These are phyloP conservation scores for Vitis rotundifolia DNA, from an alignment of 164 flowering plant species.

Conservation along the genomic window DNA sequence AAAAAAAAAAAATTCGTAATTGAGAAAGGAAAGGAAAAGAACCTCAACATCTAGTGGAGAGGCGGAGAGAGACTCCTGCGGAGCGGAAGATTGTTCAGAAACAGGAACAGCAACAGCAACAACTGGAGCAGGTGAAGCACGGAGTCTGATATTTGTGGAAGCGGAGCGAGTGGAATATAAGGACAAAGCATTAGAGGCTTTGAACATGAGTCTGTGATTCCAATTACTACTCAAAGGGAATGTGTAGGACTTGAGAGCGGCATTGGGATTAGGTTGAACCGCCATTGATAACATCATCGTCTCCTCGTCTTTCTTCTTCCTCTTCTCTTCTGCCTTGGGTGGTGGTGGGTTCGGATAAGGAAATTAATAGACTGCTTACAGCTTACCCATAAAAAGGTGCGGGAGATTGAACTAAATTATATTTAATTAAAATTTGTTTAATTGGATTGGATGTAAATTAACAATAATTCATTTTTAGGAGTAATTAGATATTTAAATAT, in stretches of 20 bases:
- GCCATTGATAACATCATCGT: conserved; percentile 12
- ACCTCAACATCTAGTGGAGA: conserved; percentile 2
- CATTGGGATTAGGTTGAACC: background rate
- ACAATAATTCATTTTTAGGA: too few relatives aligned
- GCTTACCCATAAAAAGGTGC: too few relatives aligned
- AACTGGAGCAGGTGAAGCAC: background rate
- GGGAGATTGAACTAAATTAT: too few relatives aligned
- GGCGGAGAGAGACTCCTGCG: background rate
- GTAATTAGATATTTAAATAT: too few relatives aligned
- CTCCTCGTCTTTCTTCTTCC: too few relatives aligned
- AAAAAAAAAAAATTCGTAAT: too few relatives aligned
- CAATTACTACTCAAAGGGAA: background rate
- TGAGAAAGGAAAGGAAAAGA: background rate
- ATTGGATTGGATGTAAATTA: too few relatives aligned
- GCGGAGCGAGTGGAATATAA: too few relatives aligned
- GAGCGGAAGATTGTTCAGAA: background rate
- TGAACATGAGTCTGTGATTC: conserved; percentile 1
- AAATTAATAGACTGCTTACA: too few relatives aligned
- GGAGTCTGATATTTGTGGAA: background rate
- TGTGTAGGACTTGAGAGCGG: conserved; percentile 1
- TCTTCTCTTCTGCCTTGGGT: too few relatives aligned
- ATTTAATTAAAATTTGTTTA: too few relatives aligned
- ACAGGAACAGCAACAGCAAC: conserved; percentile 1
- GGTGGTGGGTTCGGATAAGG: too few relatives aligned
- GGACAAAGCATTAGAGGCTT: conserved; percentile 5